phyloP scores from a whole-genome alignment of 2,329 filamentous ascomycete species.

The Alternaria sp. region DNA sequence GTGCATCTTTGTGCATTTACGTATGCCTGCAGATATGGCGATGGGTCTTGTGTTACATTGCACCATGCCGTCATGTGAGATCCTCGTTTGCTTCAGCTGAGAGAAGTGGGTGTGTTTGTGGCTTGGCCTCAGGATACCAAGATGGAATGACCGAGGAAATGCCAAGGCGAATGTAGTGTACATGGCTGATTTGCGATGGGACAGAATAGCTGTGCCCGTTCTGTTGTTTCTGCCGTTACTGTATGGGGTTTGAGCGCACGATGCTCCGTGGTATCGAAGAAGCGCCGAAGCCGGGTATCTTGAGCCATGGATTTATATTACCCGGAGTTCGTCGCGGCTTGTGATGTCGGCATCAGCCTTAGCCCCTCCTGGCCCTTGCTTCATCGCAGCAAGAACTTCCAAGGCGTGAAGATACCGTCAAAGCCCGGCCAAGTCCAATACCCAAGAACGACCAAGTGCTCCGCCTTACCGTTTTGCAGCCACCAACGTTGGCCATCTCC shows the following conservation, averaged over 20 bases:
- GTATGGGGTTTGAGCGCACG: not conserved
- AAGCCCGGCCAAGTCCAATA: not conserved
- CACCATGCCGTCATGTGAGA: not conserved
- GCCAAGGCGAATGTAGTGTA: not conserved
- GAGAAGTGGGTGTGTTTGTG: not conserved
- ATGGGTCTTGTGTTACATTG: not conserved
- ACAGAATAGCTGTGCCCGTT: not conserved
- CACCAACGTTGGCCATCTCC: not conserved
- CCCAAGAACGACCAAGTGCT: not conserved
- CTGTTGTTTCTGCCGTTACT: not conserved
- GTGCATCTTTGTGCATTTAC: not conserved
- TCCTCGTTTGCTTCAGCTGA: not conserved
- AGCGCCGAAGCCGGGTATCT: not conserved
- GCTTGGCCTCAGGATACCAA: not conserved
- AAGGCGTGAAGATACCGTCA: not conserved
- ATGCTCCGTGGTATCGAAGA: not conserved
- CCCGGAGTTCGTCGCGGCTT: not conserved
- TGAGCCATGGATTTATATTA: not conserved
- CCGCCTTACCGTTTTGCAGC: conserved; percentile 5
- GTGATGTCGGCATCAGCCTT: not conserved
- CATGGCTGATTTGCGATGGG: not conserved
- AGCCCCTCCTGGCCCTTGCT: not conserved
- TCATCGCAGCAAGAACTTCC: not conserved
- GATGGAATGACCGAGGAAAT: not conserved
- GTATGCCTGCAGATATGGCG: not conserved